phyloP scores from a whole-genome alignment of 2,329 filamentous ascomycete species.

The Fusarium sp. region DNA sequence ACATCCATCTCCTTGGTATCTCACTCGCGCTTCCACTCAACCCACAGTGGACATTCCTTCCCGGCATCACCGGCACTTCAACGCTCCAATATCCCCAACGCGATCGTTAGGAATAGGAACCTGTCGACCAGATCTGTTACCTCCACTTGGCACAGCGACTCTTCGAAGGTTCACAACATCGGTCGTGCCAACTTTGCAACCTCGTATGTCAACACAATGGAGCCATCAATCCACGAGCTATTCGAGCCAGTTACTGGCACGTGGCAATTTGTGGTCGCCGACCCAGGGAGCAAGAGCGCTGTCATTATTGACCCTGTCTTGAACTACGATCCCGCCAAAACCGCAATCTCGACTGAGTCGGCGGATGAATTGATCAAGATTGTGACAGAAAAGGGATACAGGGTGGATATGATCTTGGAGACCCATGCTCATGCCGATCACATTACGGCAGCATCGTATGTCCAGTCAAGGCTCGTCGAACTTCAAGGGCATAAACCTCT shows the following conservation, averaged over 20 bases:
- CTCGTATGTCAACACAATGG: neutral
- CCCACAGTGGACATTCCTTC: neutral
- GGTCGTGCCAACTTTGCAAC: neutral
- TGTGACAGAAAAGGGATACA: conserved; percentile 62
- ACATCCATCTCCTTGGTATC: neutral
- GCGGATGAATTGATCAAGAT: conserved; percentile 67
- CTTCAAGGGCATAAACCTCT: conserved; percentile 55
- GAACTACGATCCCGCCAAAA: conserved; percentile 64
- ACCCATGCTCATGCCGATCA: conserved; percentile 76
- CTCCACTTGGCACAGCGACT: neutral
- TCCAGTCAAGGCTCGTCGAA: conserved; percentile 62
- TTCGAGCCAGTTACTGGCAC: conserved; percentile 60
- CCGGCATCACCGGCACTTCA: neutral
- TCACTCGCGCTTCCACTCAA: neutral
- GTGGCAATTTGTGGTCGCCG: conserved; percentile 73
- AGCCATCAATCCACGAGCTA: conserved; percentile 34
- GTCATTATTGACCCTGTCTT: conserved; percentile 75
- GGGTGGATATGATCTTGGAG: conserved; percentile 68
- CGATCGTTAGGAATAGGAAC: too few species aligned
- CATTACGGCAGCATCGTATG: conserved; percentile 70
- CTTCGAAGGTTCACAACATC: neutral
- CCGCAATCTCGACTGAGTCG: conserved; percentile 62
- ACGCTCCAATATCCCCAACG: neutral
- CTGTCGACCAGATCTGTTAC: neutral
- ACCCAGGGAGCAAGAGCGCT: conserved; percentile 63